phyloP scores from a whole-genome alignment of 805 yeast species.

The Vanderwaltozyma yarrowii region DNA sequence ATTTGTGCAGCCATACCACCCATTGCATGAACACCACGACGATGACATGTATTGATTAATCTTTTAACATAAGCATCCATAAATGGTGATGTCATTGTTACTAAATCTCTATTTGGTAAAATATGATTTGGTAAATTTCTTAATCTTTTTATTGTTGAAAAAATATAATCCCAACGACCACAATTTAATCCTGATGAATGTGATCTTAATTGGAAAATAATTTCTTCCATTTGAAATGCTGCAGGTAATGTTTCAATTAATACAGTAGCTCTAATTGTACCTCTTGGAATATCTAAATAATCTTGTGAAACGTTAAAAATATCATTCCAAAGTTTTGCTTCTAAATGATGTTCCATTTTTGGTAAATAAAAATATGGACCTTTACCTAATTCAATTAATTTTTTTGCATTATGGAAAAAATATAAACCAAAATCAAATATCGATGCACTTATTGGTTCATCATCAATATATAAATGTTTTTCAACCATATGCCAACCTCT shows the following conservation, averaged over 20 bases:
- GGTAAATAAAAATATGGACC: conserved; percentile 81
- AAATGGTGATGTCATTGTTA: conserved; percentile 73
- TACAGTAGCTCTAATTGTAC: conserved; percentile 73
- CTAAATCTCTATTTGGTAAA: conserved; percentile 70
- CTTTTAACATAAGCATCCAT: conserved; percentile 70
- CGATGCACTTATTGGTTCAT: conserved; percentile 69
- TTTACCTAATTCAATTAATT: conserved; percentile 49
- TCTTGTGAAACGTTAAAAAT: conserved; percentile 71
- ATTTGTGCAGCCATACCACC: conserved; percentile 90
- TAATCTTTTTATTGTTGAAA: conserved; percentile 66
- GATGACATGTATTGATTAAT: conserved; percentile 64
- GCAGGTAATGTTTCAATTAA: conserved; percentile 78
- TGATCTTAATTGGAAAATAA: conserved; percentile 62
- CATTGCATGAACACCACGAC: conserved; percentile 75
- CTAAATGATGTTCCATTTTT: conserved; percentile 79
- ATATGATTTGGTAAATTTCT: conserved; percentile 58
- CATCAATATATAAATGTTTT: conserved; percentile 59
- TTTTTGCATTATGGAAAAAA: conserved; percentile 65
- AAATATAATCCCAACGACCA: conserved; percentile 87
- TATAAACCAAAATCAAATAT: conserved; percentile 70
- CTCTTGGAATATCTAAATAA: conserved; percentile 54
- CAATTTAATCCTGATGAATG: conserved; percentile 77
- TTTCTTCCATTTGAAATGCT: conserved; percentile 81
- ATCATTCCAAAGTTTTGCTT: conserved; percentile 78
- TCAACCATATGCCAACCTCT: conserved; percentile 84